These are phyloP conservation scores for Ceratocystis albifundus DNA, from an alignment of 2,329 filamentous ascomycete genomes.

Conservation along the genomic window DNA sequence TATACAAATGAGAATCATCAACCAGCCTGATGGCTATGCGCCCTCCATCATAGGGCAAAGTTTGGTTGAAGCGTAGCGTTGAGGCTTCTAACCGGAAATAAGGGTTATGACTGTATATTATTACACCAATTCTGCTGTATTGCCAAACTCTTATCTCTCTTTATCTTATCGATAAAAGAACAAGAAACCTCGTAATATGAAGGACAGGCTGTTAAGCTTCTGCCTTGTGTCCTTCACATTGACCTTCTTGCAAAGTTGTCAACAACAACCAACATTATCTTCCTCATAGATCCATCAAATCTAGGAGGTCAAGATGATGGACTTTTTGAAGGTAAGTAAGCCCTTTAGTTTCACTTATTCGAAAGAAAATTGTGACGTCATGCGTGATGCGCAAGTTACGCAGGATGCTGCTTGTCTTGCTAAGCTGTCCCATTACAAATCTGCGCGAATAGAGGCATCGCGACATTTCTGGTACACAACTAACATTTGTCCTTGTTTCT, in stretches of 20 bases:
- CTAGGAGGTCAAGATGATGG: conserved; percentile 20
- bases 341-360: not conserved
- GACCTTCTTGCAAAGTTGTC: not conserved
- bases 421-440: not conserved
- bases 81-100: not conserved
- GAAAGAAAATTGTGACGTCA: conserved; percentile 10
- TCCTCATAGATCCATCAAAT: conserved; percentile 4
- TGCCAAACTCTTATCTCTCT: not conserved
- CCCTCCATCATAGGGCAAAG: not conserved
- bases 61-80: not conserved
- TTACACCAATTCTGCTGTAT: not conserved
- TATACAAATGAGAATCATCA: no score
- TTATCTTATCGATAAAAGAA: conserved; percentile 12
- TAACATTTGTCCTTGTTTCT: conserved; percentile 17
- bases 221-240: not conserved
- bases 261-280: conserved; percentile 7
- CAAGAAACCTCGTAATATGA: not conserved
- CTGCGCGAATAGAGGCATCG: not conserved
- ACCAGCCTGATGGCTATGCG: no score
- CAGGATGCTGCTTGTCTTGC: not conserved
- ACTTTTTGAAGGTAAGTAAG: conserved; percentile 21
- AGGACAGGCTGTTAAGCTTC: conserved; percentile 10
- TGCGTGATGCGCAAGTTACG: not conserved
- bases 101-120: not conserved
- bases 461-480: conserved; percentile 1